phyloP scores from a whole-genome alignment of 2,329 filamentous ascomycete species.

The Aspergillus jensenii region DNA sequence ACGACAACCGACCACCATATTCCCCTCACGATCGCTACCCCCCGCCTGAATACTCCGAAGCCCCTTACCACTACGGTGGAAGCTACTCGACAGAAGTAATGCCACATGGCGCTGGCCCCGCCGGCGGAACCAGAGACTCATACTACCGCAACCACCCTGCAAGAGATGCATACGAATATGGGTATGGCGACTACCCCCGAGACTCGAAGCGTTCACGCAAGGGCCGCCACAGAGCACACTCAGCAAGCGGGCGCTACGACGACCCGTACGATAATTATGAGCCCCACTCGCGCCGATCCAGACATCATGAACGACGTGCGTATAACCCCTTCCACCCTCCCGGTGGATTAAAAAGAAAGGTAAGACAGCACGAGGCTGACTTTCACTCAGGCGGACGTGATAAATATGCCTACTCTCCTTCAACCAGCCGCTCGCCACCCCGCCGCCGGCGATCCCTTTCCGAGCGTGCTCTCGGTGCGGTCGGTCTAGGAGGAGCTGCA shows the following conservation, averaged over 20 bases:
- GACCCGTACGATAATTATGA: slow-evolving; percentile 26
- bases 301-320: slow-evolving; percentile 44
- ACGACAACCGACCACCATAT: slow-evolving; percentile 33
- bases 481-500: slow-evolving; percentile 58
- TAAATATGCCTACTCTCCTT: slow-evolving; percentile 35
- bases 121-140: slow-evolving; percentile 74
- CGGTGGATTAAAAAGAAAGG: neutral
- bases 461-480: slow-evolving; percentile 52
- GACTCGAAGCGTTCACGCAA: slow-evolving; percentile 29
- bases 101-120: slow-evolving; percentile 57
- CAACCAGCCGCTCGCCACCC: slow-evolving; percentile 41
- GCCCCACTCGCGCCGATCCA: slow-evolving; percentile 42
- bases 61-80: slow-evolving; percentile 29
- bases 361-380: slow-evolving; percentile 4
- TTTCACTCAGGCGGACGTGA: slow-evolving; percentile 28
- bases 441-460: slow-evolving; percentile 47
- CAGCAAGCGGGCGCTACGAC: slow-evolving; percentile 34
- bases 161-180: slow-evolving; percentile 49
- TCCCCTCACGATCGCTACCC: slow-evolving; percentile 34
- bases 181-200: slow-evolving; percentile 27
- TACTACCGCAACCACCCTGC: slow-evolving; percentile 82
- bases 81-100: slow-evolving; percentile 18
- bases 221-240: slow-evolving; percentile 37
- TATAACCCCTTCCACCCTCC: slow-evolving; percentile 9
- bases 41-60: slow-evolving; percentile 23